Evolutionary conservation across 148 eudicot species (phyloP).

Genomic region (Bassia scoparia): DNA sequence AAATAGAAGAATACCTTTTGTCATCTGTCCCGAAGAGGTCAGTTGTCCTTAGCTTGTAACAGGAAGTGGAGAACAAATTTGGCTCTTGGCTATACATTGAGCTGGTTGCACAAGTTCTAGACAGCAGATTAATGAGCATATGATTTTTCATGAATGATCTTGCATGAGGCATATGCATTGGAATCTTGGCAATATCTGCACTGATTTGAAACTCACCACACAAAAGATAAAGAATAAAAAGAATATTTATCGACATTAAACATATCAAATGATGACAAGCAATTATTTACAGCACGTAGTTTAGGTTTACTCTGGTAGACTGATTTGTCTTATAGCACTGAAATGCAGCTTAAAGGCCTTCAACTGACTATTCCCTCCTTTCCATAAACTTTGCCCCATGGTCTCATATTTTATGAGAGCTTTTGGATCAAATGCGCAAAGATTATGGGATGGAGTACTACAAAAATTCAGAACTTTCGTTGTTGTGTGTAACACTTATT

Average conservation of each 20-base stretch:
- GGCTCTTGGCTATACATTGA: conserved; percentile 29
- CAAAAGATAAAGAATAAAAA: too few relatives aligned
- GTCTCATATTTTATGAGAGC: too few relatives aligned
- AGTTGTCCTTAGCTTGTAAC: conserved; percentile 28
- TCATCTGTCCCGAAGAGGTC: conserved; percentile 17
- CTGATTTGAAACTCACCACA: conserved; percentile 12
- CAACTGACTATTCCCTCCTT: too few relatives aligned
- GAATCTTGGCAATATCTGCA: conserved; percentile 16
- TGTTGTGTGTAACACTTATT: not conserved
- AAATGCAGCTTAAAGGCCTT: not conserved
- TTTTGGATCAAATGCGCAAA: too few relatives aligned
- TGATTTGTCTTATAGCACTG: not conserved
- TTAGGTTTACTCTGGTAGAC: not conserved
- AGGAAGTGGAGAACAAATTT: conserved; percentile 19
- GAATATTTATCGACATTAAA: conserved; percentile 6
- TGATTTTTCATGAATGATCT: conserved; percentile 2
- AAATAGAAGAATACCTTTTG: conserved; percentile 22
- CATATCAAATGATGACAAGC: not conserved
- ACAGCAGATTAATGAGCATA: conserved; percentile 4
- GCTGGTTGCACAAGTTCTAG: conserved; percentile 21
- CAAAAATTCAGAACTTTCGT: too few relatives aligned
- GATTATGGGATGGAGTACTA: too few relatives aligned
- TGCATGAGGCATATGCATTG: conserved; percentile 6
- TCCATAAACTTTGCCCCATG: too few relatives aligned
- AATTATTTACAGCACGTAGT: conserved; percentile 5